Conservation (phyloP, 2,329 filamentous ascomycete genomes). For the Apiospora phragmitis region DNA sequence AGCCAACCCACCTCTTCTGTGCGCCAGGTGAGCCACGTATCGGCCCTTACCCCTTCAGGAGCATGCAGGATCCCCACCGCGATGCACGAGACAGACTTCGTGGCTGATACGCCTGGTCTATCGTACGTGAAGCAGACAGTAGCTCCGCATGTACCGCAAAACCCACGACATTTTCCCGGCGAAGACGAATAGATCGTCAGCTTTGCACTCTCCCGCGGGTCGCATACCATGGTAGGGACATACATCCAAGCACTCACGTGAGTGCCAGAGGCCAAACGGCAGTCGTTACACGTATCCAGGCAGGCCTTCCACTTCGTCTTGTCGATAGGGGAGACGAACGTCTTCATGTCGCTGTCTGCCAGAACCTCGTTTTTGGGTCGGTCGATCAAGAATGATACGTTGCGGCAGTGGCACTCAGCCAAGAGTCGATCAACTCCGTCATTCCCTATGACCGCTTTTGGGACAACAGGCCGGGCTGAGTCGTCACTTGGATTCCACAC, state of each 20-base stretch:
- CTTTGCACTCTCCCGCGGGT: constrained; percentile 38
- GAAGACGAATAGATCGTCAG: constrained; percentile 43
- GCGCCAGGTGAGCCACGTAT: constrained; percentile 49
- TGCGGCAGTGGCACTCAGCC: constrained; percentile 47
- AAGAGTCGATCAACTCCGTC: constrained; percentile 42
- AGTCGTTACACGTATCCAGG: constrained; percentile 45
- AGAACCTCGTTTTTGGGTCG: constrained; percentile 36
- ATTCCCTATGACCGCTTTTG: constrained; percentile 30
- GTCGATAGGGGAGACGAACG: constrained; percentile 39
- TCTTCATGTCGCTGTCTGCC: constrained; percentile 29
- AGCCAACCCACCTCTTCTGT: constrained; percentile 35
- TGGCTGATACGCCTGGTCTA: constrained; percentile 27
- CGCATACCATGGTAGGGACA: constrained; percentile 37
- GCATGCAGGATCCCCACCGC: constrained; percentile 46
- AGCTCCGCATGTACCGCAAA: constrained; percentile 49
- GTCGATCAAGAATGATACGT: constrained; percentile 45
- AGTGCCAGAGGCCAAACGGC: constrained; percentile 42
- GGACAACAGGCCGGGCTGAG: neutral
- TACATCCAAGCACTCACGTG: constrained; percentile 45
- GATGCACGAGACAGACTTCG: constrained; percentile 40
- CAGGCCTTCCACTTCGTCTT: constrained; percentile 42
- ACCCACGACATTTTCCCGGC: constrained; percentile 38
- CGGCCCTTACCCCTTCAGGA: constrained; percentile 43
- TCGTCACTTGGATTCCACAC: constrained; percentile 12
- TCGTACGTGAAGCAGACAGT: constrained; percentile 39